Base-by-base conservation (phyloP, 2,329 filamentous ascomycete genomes). In the Aspergillus transmontanensis region DNA sequence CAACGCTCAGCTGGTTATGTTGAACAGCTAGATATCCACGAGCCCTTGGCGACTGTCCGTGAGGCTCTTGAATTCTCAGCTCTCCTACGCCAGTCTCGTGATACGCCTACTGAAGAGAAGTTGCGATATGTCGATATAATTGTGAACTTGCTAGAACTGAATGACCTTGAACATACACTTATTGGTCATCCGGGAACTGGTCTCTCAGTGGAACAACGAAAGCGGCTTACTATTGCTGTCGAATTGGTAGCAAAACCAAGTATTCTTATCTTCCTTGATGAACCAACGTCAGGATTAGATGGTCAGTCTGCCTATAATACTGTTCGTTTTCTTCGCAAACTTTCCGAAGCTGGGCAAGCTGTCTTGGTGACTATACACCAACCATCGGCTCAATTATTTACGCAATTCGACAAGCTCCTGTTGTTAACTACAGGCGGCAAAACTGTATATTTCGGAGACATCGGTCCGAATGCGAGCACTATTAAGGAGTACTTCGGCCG, bases 311-410 rank as follows among this genome's bases (percentile, higher is more conserved):
- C 89, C 1, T 90, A 83, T 74, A 88, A 85, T 0, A 90, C 90
- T 41, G 82, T 90, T 4, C 82, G 85, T 4, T 90, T 90, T 77
- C 73, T 91, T 51, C 86, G 86, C 74, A 90, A 90, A 69, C 80
- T 91, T 1, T 83, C 87, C 26, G 79, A 82, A 14, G 85, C 87
- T 26, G 89, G 89, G 0, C 87, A 90, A 69, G 88, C 89, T 4
- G 89, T 91, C 50, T 78, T 91, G 43, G 90, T 88, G 69, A 91
- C 89, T 0, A 90, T 91, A 55, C 89, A 91, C 69, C 89, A 91
- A 68, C 89, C 89, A 3, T 88, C 85, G 6, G 87, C 87, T 1
- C 82, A 89, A 23, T 79, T 91, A 3, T 88, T 91, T 57, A 83
- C 89, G 64, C 83, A 90, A 71, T 91, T 91, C 72, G 89, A 91